phyloP scores from a whole-genome alignment of 2,329 filamentous ascomycete species.

The Verticillium dahliae region DNA sequence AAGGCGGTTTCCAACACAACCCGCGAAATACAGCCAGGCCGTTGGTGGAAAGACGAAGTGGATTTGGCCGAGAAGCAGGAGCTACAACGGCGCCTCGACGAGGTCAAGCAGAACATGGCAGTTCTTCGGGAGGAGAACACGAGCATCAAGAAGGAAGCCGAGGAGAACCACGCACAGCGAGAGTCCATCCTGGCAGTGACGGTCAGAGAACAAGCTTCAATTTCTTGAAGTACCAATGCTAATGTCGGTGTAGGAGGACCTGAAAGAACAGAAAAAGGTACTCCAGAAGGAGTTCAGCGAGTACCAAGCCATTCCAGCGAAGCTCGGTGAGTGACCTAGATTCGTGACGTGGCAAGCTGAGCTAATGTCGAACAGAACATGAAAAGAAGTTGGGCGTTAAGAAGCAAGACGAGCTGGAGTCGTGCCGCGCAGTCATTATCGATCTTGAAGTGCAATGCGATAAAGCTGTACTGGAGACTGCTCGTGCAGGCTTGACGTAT shows the following conservation, averaged over 20 bases:
- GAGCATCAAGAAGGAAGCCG: slow-evolving; percentile 32
- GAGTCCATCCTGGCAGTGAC: not conserved
- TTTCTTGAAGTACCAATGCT: slow-evolving; percentile 8
- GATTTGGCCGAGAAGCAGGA: slow-evolving; percentile 59
- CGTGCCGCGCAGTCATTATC: slow-evolving; percentile 36
- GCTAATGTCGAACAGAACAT: slow-evolving; percentile 12
- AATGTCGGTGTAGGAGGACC: slow-evolving; percentile 28
- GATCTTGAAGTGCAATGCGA: slow-evolving; percentile 50
- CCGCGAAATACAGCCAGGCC: slow-evolving; percentile 52
- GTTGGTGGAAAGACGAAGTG: slow-evolving; percentile 70
- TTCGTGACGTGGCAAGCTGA: not conserved
- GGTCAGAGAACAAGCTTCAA: not conserved
- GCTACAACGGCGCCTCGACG: slow-evolving; percentile 46
- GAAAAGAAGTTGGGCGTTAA: slow-evolving; percentile 23
- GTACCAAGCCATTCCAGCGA: slow-evolving; percentile 62
- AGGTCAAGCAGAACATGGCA: slow-evolving; percentile 26
- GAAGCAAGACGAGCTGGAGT: slow-evolving; percentile 33
- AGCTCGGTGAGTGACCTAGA: slow-evolving; percentile 50
- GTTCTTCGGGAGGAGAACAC: not conserved
- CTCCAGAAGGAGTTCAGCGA: slow-evolving; percentile 60
- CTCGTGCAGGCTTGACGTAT: slow-evolving; percentile 42
- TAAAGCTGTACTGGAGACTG: slow-evolving; percentile 47
- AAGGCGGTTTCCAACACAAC: slow-evolving; percentile 65
- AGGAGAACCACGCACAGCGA: not conserved
- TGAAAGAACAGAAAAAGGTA: slow-evolving; percentile 57